These are phyloP conservation scores for Bipolaris cookei DNA, from an alignment of 2,329 filamentous ascomycete species.

Conservation along the genomic window DNA sequence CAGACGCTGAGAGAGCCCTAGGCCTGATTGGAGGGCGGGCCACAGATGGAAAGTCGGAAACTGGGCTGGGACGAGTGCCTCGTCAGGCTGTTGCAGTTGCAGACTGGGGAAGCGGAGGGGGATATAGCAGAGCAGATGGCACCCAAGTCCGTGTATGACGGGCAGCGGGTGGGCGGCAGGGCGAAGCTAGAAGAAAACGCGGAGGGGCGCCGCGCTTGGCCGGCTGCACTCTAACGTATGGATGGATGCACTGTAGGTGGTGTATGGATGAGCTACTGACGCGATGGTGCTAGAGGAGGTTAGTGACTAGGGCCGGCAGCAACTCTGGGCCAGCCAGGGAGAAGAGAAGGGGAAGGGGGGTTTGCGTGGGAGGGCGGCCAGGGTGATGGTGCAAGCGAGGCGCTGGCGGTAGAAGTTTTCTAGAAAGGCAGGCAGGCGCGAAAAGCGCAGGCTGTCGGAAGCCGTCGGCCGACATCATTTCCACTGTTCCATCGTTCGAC, in stretches of 20 bases:
- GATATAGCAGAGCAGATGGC: neutral
- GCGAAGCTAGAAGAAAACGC: conserved; percentile 36
- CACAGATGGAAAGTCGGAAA: conserved; percentile 17
- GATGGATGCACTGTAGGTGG: too few relatives aligned
- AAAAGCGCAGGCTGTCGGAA: conserved; percentile 20
- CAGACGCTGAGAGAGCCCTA: conserved; percentile 13
- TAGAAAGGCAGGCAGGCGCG: conserved; percentile 25
- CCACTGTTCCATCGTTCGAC: neutral
- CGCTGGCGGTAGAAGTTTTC: conserved; percentile 26
- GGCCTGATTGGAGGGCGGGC: conserved; percentile 16
- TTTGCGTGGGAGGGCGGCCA: conserved; percentile 4
- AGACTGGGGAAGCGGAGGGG: conserved; percentile 17
- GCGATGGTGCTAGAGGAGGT: conserved; percentile 12
- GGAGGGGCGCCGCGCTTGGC: conserved; percentile 29
- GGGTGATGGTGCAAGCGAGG: conserved; percentile 7
- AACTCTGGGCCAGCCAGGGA: conserved; percentile 12
- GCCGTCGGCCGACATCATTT: conserved; percentile 19
- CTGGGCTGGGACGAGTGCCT: conserved; percentile 14
- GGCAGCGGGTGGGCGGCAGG: conserved; percentile 10
- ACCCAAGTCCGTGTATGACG: neutral
- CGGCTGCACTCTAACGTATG: conserved; percentile 5
- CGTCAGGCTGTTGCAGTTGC: conserved; percentile 9
- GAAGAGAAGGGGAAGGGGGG: conserved; percentile 9
- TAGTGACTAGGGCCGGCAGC: conserved; percentile 9
- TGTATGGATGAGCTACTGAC: conserved; percentile 2